Conservation (phyloP, 805 yeast genomes). For the Sporopachydermia quercuum region DNA sequence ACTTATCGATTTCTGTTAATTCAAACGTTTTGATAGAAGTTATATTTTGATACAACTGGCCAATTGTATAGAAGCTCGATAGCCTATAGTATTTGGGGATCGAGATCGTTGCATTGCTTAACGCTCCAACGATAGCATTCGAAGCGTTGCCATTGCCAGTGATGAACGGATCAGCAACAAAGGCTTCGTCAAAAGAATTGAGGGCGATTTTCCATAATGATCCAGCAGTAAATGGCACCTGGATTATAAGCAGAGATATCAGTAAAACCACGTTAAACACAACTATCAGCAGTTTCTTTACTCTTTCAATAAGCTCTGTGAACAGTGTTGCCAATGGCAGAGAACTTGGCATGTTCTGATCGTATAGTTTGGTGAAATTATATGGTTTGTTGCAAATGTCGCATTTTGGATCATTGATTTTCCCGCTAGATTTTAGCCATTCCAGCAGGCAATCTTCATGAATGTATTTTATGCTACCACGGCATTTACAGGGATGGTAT, state of each 20-base stretch:
- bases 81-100: too few species aligned
- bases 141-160: neutral
- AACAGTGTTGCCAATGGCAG: neutral
- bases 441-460: conserved; percentile 86
- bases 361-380: conserved; percentile 36
- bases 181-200: neutral
- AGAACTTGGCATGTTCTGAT: neutral
- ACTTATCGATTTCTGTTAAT: neutral
- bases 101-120: too few species aligned
- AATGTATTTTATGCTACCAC: conserved; percentile 84
- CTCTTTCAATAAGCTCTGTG: neutral
- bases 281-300: neutral
- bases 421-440: conserved; percentile 65
- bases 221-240: neutral
- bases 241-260: neutral
- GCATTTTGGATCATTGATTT: conserved; percentile 41
- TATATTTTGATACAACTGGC: too few species aligned
- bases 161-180: neutral
- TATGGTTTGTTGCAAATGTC: conserved; percentile 79
- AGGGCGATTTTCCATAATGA: neutral
- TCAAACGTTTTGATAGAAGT: neutral
- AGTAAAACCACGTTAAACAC: neutral
- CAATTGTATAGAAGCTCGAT: too few species aligned
- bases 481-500: conserved; percentile 83
- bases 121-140: neutral